Conservation (phyloP, 805 yeast species). For the Jamesozyma hellenica region DNA sequence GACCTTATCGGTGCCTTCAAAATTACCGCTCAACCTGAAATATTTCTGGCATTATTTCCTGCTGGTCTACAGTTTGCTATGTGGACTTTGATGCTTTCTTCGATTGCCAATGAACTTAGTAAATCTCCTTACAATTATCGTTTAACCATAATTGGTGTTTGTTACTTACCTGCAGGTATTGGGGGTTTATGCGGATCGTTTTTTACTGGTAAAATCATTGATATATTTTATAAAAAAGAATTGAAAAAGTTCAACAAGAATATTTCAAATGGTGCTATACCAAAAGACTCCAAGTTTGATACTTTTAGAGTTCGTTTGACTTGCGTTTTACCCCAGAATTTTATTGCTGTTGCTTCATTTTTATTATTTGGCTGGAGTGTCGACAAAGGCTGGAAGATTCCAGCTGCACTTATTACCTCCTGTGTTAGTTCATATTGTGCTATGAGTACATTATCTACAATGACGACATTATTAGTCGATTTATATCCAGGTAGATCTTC, state of each 20-base stretch:
- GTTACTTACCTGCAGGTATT: slow-evolving; percentile 65
- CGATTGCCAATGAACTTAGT: slow-evolving; percentile 47
- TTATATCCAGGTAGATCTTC: slow-evolving; percentile 61
- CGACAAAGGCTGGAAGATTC: slow-evolving; percentile 37
- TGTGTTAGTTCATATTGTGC: slow-evolving; percentile 49
- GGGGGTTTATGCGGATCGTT: slow-evolving; percentile 59
- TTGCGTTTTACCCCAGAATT: slow-evolving; percentile 36
- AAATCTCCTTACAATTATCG: slow-evolving; percentile 39
- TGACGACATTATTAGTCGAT: slow-evolving; percentile 63
- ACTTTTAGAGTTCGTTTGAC: slow-evolving; percentile 44
- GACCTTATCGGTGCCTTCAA: slow-evolving; percentile 34
- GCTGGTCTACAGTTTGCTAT: slow-evolving; percentile 52
- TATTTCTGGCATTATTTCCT: slow-evolving; percentile 44
- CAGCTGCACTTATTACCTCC: slow-evolving; percentile 48
- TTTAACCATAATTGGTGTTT: slow-evolving; percentile 51
- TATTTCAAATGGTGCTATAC: slow-evolving; percentile 18
- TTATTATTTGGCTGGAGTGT: slow-evolving; percentile 69
- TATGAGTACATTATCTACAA: slow-evolving; percentile 45
- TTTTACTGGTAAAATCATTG: slow-evolving; percentile 45
- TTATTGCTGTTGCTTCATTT: slow-evolving; percentile 34
- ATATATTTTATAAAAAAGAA: slow-evolving; percentile 36
- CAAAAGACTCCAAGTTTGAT: slow-evolving; percentile 34
- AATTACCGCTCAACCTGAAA: slow-evolving; percentile 37
- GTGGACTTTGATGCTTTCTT: slow-evolving; percentile 62
- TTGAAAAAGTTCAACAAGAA: slow-evolving; percentile 17